Evolutionary conservation across 2,329 filamentous ascomycete species (phyloP), one percentile per base, ranked within the genome.

Genomic region (Beauveria sp.): DNA sequence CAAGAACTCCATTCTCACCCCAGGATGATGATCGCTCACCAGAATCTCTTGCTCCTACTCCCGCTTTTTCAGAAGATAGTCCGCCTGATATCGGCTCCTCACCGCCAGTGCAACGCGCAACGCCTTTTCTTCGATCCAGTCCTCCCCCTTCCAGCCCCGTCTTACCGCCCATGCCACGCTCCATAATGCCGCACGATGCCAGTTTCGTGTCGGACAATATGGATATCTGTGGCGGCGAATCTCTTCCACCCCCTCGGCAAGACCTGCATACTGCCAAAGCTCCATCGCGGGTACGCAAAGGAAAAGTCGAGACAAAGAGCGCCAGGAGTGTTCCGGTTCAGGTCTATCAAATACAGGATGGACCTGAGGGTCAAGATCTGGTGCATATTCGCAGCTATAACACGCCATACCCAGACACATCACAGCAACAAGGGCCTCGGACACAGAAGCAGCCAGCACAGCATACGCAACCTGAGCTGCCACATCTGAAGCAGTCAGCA

Each of bases 21-120:
- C 78, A 78, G 63, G 81, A 83, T 54, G 81, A 80, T 56, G 73
- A 70, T n/a, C 78, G 79, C 7, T 85, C 83, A 3, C 83, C 83
- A 8, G 82, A 84, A 24, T 84, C 82, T 14, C 67, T 77, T 42
- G 80, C 74, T 0, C 79, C 77, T 16, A 84, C 83, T 1, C 82
- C 82, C 5, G 75, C 78, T 40, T 80, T 77, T 45, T 82, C 84
- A 59, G 83, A 80, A 58, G 80, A 88, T 61, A 96, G 91, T 58
- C 89, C 91, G 4, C 86, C 86, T 54, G 90, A 91, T 60, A 91
- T 98, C 67, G 89, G 89, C 1, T 98, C 95, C 0, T 98, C 93
- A 3, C 93, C 93, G 16, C 95, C 95, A 1, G 81, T 96, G 1
- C 86, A 92, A 65, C 83, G 85, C 65, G 82, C 82, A 43, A 78